Conservation (phyloP, 345 rosid genomes). For the Excoecaria cochinchinensis region DNA sequence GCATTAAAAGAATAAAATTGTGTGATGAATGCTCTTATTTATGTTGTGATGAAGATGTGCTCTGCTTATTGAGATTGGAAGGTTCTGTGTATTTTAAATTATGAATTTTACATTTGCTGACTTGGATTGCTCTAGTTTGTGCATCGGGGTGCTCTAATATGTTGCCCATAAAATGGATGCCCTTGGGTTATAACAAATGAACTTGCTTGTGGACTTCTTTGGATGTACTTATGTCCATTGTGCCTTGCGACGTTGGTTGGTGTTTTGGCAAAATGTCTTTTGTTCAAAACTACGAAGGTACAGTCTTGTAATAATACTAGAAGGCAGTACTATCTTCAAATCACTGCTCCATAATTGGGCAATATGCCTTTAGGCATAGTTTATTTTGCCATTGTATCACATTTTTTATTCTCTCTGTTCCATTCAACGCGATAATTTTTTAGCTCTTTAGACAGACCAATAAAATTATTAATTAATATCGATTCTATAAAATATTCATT, state of each 20-base stretch:
- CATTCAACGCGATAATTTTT: no score
- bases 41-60: slow-evolving; percentile 1
- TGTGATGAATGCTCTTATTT: neutral
- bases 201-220: neutral
- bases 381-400: no score
- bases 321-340: no score
- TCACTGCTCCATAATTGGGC: no score
- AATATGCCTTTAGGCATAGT: no score
- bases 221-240: neutral
- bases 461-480: no score
- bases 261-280: neutral
- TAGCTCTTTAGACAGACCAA: no score
- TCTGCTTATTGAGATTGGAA: neutral
- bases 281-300: neutral
- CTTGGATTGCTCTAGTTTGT: neutral
- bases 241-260: neutral
- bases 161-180: neutral
- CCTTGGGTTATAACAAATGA: slow-evolving; percentile 1
- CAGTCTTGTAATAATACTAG: neutral
- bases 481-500: no score
- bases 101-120: neutral
- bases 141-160: neutral
- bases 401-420: no score
- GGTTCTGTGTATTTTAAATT: neutral
- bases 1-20: no score